Evolutionary conservation across 1,284 basidiomycete species (phyloP).

Genomic region (Cutaneotrichosporon cutaneum): DNA sequence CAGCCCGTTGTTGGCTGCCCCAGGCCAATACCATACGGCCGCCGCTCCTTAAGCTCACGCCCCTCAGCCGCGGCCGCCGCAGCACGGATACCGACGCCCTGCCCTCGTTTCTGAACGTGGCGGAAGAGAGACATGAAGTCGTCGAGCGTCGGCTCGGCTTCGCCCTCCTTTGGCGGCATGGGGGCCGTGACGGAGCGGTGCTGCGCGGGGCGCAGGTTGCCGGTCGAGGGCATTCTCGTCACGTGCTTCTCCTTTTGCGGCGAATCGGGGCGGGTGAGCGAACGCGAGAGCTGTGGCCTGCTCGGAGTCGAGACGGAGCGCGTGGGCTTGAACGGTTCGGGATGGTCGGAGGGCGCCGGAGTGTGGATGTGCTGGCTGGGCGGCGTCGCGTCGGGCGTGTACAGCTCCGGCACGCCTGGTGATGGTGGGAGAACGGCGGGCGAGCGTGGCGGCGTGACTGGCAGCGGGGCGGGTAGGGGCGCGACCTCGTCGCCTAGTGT

Average conservation of each 20-base stretch:
- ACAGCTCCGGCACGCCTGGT: background rate
- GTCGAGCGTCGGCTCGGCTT: constrained; percentile 13
- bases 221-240: background rate
- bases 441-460: background rate
- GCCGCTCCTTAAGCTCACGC: background rate
- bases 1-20: background rate
- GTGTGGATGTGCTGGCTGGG: constrained; percentile 2
- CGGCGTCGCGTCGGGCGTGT: constrained; percentile 2
- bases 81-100: constrained; percentile 10
- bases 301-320: constrained; percentile 4
- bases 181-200: background rate
- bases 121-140: constrained; percentile 15
- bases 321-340: background rate
- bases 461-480: background rate
- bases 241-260: background rate
- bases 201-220: background rate
- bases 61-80: constrained; percentile 3
- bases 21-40: background rate
- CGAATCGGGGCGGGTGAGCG: background rate
- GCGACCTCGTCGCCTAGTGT: background rate
- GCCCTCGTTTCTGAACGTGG: constrained; percentile 4
- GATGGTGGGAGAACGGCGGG: background rate
- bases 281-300: background rate
- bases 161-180: background rate
- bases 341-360: background rate